A percentile compares a stretch with the other conserved stretches of the same genome.
Conservation (phyloP, 2,329 filamentous ascomycete species). For the Fusarium newnesense region DNA sequence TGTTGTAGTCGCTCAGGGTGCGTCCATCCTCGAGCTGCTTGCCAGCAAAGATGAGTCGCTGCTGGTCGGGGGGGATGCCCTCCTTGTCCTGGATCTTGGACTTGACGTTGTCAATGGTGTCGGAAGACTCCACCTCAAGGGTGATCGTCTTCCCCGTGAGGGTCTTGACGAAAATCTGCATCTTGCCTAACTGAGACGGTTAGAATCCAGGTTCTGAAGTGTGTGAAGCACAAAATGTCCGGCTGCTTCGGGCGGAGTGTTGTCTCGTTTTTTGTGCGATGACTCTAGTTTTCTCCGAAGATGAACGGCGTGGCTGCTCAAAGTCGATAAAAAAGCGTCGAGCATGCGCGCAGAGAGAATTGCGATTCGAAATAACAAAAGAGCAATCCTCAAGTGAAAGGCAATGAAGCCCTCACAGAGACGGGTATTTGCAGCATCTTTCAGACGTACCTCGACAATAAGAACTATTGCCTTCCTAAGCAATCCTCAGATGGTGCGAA, state of each 20-base stretch:
- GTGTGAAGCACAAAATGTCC: not conserved
- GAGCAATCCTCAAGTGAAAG: constrained; percentile 46
- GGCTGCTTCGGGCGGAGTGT: constrained; percentile 4
- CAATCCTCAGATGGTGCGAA: constrained; percentile 66
- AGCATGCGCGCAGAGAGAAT: constrained; percentile 20
- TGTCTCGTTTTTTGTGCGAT: constrained; percentile 8
- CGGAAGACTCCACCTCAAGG: constrained; percentile 99
- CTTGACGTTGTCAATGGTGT: constrained; percentile 99
- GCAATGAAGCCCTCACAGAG: constrained; percentile 46
- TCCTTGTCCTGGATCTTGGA: constrained; percentile 99
- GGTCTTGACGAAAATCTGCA: constrained; percentile 84
- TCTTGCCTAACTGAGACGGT: constrained; percentile 67
- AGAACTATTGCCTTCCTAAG: constrained; percentile 69
- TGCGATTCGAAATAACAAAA: constrained; percentile 15
- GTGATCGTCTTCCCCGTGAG: constrained; percentile 99
- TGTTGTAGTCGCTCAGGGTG: constrained; percentile 99
- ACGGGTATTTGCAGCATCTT: constrained; percentile 57
- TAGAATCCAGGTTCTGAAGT: constrained; percentile 48
- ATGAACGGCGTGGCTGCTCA: constrained; percentile 17
- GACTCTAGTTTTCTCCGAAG: constrained; percentile 12
- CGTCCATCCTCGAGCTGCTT: constrained; percentile 99
- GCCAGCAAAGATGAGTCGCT: constrained; percentile 99
- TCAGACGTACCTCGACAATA: constrained; percentile 73
- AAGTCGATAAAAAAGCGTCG: constrained; percentile 19
- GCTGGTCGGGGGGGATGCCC: constrained; percentile 98